These are phyloP conservation scores for Ophiostoma ips DNA, from an alignment of 2,329 filamentous ascomycete genomes.

Conservation along the genomic window DNA sequence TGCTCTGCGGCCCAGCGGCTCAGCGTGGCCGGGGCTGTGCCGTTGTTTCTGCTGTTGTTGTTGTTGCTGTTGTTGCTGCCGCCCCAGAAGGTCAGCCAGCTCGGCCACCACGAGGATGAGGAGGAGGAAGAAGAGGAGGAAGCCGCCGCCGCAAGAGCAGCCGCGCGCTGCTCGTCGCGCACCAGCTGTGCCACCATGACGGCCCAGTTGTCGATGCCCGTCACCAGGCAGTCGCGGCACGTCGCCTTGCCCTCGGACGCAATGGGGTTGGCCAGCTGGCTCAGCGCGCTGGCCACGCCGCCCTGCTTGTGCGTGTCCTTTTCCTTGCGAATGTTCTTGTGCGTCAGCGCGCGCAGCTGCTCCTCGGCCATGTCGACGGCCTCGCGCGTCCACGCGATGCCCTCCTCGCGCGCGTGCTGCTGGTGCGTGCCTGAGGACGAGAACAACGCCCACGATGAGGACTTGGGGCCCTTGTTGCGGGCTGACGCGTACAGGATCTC, in stretches of 20 bases:
- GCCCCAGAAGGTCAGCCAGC: constrained; percentile 30
- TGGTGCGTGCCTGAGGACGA: constrained; percentile 34
- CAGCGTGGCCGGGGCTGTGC: constrained; percentile 12
- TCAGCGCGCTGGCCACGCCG: neutral
- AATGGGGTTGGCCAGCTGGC: neutral
- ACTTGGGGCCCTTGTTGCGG: constrained; percentile 8
- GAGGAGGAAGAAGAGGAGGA: neutral
- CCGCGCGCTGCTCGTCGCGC: constrained; percentile 26
- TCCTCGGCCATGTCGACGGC: constrained; percentile 70
- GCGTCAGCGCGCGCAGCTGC: constrained; percentile 36
- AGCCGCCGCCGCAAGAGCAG: neutral
- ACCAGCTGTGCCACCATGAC: constrained; percentile 60
- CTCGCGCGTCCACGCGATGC: constrained; percentile 79
- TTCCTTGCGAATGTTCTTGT: neutral
- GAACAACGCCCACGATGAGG: constrained; percentile 26
- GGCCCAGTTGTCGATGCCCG: constrained; percentile 70
- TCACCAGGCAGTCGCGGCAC: constrained; percentile 64
- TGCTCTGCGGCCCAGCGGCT: constrained; percentile 42
- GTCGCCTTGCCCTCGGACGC: constrained; percentile 33
- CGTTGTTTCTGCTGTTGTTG: constrained; percentile 16
- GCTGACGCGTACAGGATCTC: constrained; percentile 66
- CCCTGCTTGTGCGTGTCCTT: neutral
- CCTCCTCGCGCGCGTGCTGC: constrained; percentile 41
- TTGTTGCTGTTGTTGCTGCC: constrained; percentile 9
- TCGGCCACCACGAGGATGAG: constrained; percentile 14